Evolutionary conservation across 345 rosid genomes (phyloP).

Genomic region (Aquilaria sinensis): DNA sequence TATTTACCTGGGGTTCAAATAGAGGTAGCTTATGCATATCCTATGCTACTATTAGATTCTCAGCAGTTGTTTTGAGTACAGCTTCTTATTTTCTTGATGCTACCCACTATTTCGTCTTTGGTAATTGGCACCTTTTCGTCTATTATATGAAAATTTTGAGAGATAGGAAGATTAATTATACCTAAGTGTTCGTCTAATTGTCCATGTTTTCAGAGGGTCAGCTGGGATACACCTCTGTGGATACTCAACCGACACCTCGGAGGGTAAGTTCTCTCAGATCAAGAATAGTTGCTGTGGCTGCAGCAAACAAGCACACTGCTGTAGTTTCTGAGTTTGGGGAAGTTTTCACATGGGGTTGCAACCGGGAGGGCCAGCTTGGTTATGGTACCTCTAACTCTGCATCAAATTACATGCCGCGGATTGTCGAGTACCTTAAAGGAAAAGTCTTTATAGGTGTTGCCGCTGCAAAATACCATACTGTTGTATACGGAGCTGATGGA

Average conservation of each 20-base stretch:
- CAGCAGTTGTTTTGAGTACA: too few relatives aligned
- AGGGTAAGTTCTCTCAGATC: constrained; percentile 74
- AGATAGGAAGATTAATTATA: too few relatives aligned
- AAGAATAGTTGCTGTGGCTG: constrained; percentile 84
- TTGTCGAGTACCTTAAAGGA: constrained; percentile 90
- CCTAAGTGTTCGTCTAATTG: constrained; percentile 6
- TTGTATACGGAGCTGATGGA: constrained; percentile 76
- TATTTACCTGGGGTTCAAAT: constrained; percentile 97
- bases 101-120: too few relatives aligned
- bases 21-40: constrained; percentile 49
- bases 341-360: constrained; percentile 98
- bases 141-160: too few relatives aligned
- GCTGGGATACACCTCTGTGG: constrained; percentile 93
- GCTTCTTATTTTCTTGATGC: too few relatives aligned
- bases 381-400: constrained; percentile 99
- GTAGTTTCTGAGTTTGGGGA: constrained; percentile 89
- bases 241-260: constrained; percentile 96
- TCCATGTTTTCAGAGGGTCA: constrained; percentile 75
- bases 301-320: constrained; percentile 94
- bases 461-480: constrained; percentile 83
- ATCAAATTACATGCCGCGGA: constrained; percentile 88
- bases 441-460: constrained; percentile 58
- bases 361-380: constrained; percentile 97
- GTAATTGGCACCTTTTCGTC: too few relatives aligned
- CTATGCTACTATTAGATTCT: too few relatives aligned